These are phyloP conservation scores for Dactylellina drechsleri DNA, from an alignment of 2,329 filamentous ascomycete genomes.

Conservation along the genomic window DNA sequence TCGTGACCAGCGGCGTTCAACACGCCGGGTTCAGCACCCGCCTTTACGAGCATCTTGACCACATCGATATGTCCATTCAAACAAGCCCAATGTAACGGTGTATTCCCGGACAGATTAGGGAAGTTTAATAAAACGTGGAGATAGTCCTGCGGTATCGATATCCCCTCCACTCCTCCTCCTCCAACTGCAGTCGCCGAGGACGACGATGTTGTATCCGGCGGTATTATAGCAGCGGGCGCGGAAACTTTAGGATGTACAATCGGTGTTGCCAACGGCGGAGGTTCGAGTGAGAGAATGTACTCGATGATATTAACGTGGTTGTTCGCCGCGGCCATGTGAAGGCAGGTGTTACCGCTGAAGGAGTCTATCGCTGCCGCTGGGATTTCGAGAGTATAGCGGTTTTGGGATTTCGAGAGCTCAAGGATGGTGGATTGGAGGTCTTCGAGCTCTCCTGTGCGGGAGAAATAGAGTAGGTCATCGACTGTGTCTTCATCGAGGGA, in stretches of 20 bases:
- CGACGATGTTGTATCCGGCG: background rate
- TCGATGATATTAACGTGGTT: constrained; percentile 75
- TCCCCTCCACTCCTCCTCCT: constrained; percentile 25
- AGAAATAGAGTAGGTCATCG: constrained; percentile 89
- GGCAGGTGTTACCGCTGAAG: constrained; percentile 77
- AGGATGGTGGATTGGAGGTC: constrained; percentile 70
- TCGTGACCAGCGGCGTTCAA: constrained; percentile 87
- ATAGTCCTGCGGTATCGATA: constrained; percentile 55
- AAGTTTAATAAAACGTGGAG: constrained; percentile 62
- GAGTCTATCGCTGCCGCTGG: constrained; percentile 77
- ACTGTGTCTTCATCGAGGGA: constrained; percentile 78
- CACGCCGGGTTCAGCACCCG: constrained; percentile 79
- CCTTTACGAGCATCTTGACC: constrained; percentile 76
- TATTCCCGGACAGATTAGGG: constrained; percentile 86
- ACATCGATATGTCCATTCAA: constrained; percentile 85
- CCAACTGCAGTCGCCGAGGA: constrained; percentile 4
- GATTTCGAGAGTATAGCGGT: constrained; percentile 69
- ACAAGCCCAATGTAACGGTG: constrained; percentile 91
- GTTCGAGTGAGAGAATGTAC: constrained; percentile 57
- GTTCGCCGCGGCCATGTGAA: constrained; percentile 95
- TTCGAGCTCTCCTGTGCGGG: constrained; percentile 78
- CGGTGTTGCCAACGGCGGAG: constrained; percentile 26
- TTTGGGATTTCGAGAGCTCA: constrained; percentile 63
- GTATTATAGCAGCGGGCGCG: background rate
- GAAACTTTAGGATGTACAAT: constrained; percentile 20